Conservation (phyloP, 1,284 basidiomycete genomes). For the Earliella scabrosa region DNA sequence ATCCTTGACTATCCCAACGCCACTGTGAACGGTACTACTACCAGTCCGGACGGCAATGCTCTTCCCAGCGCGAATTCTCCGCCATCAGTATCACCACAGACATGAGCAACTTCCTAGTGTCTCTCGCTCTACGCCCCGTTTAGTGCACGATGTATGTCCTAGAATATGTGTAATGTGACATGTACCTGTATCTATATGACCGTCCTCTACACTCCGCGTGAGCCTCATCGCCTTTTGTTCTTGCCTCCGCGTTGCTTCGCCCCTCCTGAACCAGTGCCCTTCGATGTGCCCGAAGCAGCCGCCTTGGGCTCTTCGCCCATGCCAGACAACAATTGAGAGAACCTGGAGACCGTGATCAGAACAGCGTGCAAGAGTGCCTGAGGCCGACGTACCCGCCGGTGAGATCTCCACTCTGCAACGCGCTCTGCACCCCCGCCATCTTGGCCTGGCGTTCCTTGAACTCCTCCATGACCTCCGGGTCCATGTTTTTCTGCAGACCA, state of each 20-base stretch:
- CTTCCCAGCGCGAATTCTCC: constrained; percentile 2
- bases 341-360: constrained; percentile 11
- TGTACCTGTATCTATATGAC: constrained; percentile 14
- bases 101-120: background rate
- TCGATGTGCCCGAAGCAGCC: constrained; percentile 19
- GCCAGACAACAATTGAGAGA: constrained; percentile 31
- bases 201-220: background rate
- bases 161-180: constrained; percentile 14
- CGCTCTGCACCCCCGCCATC: constrained; percentile 60
- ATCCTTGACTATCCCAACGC: constrained; percentile 54
- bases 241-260: constrained; percentile 32
- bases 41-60: background rate
- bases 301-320: constrained; percentile 28
- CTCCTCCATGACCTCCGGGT: constrained; percentile 77
- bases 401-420: constrained; percentile 61
- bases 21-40: background rate
- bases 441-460: constrained; percentile 71
- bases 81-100: constrained; percentile 4
- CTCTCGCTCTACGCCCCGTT: background rate
- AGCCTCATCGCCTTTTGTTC: constrained; percentile 31
- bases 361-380: background rate
- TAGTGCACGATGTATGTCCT: background rate
- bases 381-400: constrained; percentile 37
- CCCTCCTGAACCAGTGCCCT: constrained; percentile 21
- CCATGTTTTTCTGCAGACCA: constrained; percentile 78